Base-by-base conservation (phyloP, 495 filamentous ascomycete species). In the Daldinia concentrica region DNA sequence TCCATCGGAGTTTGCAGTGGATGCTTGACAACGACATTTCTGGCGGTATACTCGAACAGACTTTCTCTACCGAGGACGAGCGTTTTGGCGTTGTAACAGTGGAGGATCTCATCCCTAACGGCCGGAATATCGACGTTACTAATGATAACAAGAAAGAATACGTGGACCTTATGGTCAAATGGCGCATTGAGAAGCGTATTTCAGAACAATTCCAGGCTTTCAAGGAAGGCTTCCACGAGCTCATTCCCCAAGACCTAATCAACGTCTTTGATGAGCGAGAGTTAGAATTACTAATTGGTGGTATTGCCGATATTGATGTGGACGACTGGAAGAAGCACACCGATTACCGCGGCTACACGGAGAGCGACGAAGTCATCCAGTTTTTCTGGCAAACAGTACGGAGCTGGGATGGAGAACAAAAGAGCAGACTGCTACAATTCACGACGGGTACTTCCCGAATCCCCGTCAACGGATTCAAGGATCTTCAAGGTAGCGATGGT, bases 311-410 rank as follows among this genome's bases (percentile, higher is more conserved):
- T 79, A 99, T 99, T 73, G 95, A 99, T 76, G 96, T 99, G 19
- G 95, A 98, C 55, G 95, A 99, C 80, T 99, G 95, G 95, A 99
- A 99, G 90, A 99, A 99, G 83, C 95, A 99, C 82, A 99, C 95
- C n/a, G 95, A 99, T 78, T 99, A 99, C 82, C 90, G 95, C 66
- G 95, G 95, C n/a, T 99, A 99, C 83, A 97, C 97, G 41, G 95
- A 99, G 81, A 90, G 88, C 58, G 96, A 98, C 79, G 93, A 97
- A 76, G 96, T 98, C 32, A 96, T 99, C 71, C 90, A 92, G 78
- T 94, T 94, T 83, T 99, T 99, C 88, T 99, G 95, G 95, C 95
- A 97, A 86, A 95, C 93, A 61, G 84, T 99, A 73, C 89, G 95
- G 72, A 92, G 86, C 69, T 98, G 96, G 95, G 95, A 99, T 78